phyloP scores from a whole-genome alignment of 1,284 basidiomycete genomes.

The Puccinia novopanici region DNA sequence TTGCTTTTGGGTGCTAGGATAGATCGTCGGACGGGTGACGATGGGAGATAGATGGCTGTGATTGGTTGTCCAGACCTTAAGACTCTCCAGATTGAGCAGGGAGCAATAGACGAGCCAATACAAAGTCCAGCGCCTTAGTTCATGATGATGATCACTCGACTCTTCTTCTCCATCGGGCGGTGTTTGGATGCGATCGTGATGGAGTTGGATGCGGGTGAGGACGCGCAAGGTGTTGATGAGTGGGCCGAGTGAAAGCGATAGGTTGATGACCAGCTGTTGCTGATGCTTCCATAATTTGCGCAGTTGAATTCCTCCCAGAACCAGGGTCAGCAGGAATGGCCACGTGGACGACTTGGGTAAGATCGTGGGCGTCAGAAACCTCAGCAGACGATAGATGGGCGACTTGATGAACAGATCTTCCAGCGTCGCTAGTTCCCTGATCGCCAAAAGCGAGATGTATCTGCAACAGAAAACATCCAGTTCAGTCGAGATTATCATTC shows the following conservation, averaged over 20 bases:
- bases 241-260: constrained; percentile 14
- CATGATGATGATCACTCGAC: neutral
- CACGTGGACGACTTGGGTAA: constrained; percentile 27
- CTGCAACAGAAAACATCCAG: neutral
- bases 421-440: constrained; percentile 20
- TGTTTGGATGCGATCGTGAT: neutral
- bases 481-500: neutral
- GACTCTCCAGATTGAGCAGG: constrained; percentile 6
- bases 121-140: constrained; percentile 19
- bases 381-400: constrained; percentile 11
- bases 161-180: neutral
- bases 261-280: constrained; percentile 16
- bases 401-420: constrained; percentile 31
- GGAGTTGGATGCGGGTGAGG: constrained; percentile 3
- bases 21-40: constrained; percentile 17
- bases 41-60: constrained; percentile 19
- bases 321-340: constrained; percentile 16
- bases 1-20: neutral
- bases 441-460: constrained; percentile 8
- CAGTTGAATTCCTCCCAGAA: constrained; percentile 16
- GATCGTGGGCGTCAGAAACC: constrained; percentile 23
- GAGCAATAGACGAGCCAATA: constrained; percentile 41
- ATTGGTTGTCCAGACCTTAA: neutral
- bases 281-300: constrained; percentile 33
- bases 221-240: constrained; percentile 28